phyloP scores from a whole-genome alignment of 2,329 filamentous ascomycete genomes.

The Penicillium sp. region DNA sequence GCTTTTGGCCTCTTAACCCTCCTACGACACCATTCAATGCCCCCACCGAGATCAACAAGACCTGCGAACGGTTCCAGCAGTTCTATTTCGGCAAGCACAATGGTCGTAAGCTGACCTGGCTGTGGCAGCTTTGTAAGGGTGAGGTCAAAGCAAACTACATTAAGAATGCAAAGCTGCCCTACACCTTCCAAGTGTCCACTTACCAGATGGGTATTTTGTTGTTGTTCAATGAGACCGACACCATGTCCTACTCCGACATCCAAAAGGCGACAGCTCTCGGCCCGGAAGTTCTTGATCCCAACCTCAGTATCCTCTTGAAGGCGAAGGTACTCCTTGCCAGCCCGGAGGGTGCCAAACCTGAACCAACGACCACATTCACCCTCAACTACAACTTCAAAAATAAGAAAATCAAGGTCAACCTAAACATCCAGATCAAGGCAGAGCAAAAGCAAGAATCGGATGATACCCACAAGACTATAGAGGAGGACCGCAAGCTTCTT shows the following conservation, averaged over 20 bases:
- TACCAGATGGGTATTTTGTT: slow-evolving; percentile 97
- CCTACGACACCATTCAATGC: slow-evolving; percentile 88
- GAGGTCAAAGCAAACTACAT: slow-evolving; percentile 94
- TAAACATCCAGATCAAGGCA: slow-evolving; percentile 92
- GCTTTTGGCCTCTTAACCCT: slow-evolving; percentile 92
- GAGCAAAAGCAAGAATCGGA: slow-evolving; percentile 96
- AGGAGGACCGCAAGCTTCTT: slow-evolving; percentile 94
- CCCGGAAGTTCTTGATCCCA: slow-evolving; percentile 82
- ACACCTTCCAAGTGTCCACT: slow-evolving; percentile 95
- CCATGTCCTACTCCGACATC: slow-evolving; percentile 85
- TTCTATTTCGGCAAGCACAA: slow-evolving; percentile 98
- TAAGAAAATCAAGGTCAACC: slow-evolving; percentile 96
- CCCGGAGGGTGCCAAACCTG: slow-evolving; percentile 74
- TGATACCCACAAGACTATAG: slow-evolving; percentile 98
- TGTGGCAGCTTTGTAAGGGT: slow-evolving; percentile 98
- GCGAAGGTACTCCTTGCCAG: slow-evolving; percentile 82
- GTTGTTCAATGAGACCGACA: slow-evolving; percentile 90
- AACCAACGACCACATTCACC: slow-evolving; percentile 75
- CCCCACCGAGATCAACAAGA: slow-evolving; percentile 80
- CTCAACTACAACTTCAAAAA: slow-evolving; percentile 96
- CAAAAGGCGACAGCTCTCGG: slow-evolving; percentile 77
- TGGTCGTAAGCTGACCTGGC: slow-evolving; percentile 93
- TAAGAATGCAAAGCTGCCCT: slow-evolving; percentile 85
- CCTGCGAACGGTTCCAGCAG: slow-evolving; percentile 83
- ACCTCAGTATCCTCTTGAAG: slow-evolving; percentile 84